Evolutionary conservation across 331 rosid genomes (phyloP), one percentile per base, ranked within the genome.

Genomic region (Malus hybrid): DNA sequence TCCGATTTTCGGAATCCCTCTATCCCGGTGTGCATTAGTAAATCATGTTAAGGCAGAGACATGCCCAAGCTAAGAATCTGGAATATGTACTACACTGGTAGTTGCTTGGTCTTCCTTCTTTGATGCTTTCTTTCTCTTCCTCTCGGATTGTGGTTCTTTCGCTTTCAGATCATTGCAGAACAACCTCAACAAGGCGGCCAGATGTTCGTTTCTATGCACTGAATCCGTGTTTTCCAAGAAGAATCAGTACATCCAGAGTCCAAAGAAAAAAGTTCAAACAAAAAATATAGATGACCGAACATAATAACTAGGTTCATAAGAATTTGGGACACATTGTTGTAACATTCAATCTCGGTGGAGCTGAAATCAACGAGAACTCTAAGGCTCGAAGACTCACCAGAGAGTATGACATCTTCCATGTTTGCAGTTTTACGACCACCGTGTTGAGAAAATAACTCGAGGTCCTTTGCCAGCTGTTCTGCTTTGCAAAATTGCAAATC

Each of bases 401-500:
- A 79, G 14, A 95, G 96, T 70, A 95, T 87, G 77, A 92, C 97
- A 72, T 95, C 99, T 79, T 95, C 97, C 92, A 84, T 82, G 80
- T 89, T 95, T 46, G 79, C 97, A 67, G 90, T 81, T 83, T 92
- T 92, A 22, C 97, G 96, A 84, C 89, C 83, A 15, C 90, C 96
- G 55, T 95, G 99, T 76, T 88, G 99, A 6, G 93, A 77, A 78
- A 95, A 95, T 77, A 95, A 77, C 84, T 87, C 93, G 73, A 92
- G 85, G 84, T 92, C 97, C 87, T 84, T 92, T 28, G 96, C 99
- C 78, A 95, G 73, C 36, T 85, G 86, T 77, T 90, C 99, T 94
- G 89, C 82, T 83, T 73, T 73, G 80, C 64, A 77, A 74, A 79
- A 39, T 29, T 57, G 32, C 30, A 70, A 63, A 8, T 71, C 65